A percentile compares a stretch with the other conserved stretches of the same genome.
These are phyloP conservation scores for Harrya chromipes DNA, from an alignment of 768 basidiomycete genomes.

Conservation along the genomic window DNA sequence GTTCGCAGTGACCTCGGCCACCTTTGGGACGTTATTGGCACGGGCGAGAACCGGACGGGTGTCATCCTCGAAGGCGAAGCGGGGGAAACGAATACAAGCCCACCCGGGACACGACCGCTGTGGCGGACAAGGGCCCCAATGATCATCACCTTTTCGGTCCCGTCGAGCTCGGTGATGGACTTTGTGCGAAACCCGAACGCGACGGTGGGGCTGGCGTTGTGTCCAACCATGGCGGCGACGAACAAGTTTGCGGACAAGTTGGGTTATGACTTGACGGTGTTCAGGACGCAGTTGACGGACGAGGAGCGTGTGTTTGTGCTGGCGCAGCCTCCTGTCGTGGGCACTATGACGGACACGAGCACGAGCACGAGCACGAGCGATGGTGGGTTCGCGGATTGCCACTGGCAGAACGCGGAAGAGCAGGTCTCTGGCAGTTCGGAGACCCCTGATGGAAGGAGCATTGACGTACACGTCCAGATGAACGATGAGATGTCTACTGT, in stretches of 20 bases:
- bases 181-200: conserved; percentile 2
- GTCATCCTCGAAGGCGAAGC: conserved; percentile 4
- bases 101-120: not conserved
- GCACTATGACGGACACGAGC: not conserved
- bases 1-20: conserved; percentile 20
- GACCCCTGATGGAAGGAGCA: not conserved
- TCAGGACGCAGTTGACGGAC: conserved; percentile 12
- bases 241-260: conserved; percentile 8
- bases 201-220: conserved; percentile 17
- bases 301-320: conserved; percentile 18
- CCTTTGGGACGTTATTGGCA: conserved; percentile 21
- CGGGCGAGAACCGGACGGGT: conserved; percentile 13
- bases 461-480: conserved; percentile 14
- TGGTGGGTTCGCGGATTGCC: not conserved
- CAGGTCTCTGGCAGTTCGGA: not conserved
- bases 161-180: conserved; percentile 7
- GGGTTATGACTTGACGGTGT: conserved; percentile 17
- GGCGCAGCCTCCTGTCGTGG: conserved; percentile 11
- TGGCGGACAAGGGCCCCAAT: conserved; percentile 18
- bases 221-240: conserved; percentile 3
- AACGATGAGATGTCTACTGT: not conserved
- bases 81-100: not conserved
- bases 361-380: not conserved
- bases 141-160: conserved; percentile 20
- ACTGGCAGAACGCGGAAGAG: conserved; percentile 1